Evolutionary conservation across 1,139 yeast species (phyloP).

Genomic region (Kodamaea anthophila): DNA sequence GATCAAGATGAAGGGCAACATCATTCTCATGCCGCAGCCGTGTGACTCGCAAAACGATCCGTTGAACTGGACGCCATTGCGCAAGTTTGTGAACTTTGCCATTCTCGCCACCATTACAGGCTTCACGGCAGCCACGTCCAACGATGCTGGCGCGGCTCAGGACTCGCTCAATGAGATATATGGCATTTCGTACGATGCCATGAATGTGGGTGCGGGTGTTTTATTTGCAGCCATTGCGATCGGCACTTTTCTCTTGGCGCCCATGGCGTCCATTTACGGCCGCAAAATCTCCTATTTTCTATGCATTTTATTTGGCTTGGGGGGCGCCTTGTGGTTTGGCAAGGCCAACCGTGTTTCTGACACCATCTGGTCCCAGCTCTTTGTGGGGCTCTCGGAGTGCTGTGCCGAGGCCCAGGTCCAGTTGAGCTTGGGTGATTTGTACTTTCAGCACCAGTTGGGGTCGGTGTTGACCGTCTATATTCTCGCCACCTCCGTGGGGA

Average conservation of each 20-base stretch:
- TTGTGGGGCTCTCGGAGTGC: conserved; percentile 30
- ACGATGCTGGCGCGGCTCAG: conserved; percentile 33
- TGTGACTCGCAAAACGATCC: conserved; percentile 56
- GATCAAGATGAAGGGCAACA: conserved; percentile 13
- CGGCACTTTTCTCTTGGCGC: conserved; percentile 28
- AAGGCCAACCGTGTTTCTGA: conserved; percentile 20
- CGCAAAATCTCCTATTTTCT: conserved; percentile 26
- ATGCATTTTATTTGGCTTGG: conserved; percentile 22
- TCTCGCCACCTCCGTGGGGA: conserved; percentile 32
- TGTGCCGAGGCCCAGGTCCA: conserved; percentile 36
- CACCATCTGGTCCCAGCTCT: conserved; percentile 31
- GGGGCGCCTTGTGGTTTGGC: conserved; percentile 34
- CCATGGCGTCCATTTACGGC: conserved; percentile 29
- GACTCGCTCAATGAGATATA: conserved; percentile 27
- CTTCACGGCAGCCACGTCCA: conserved; percentile 31
- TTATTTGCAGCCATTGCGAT: conserved; percentile 28
- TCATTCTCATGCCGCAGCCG: conserved; percentile 53
- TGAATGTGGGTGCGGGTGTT: conserved; percentile 36
- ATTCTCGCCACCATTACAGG: conserved; percentile 24
- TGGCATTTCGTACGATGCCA: conserved; percentile 27
- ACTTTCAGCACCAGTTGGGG: conserved; percentile 34
- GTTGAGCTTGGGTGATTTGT: conserved; percentile 26
- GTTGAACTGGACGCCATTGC: conserved; percentile 36
- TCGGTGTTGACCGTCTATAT: conserved; percentile 34
- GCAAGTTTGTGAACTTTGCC: conserved; percentile 19